Conservation (phyloP, 163 green algal genomes). For the Scenedesmus sp. region DNA sequence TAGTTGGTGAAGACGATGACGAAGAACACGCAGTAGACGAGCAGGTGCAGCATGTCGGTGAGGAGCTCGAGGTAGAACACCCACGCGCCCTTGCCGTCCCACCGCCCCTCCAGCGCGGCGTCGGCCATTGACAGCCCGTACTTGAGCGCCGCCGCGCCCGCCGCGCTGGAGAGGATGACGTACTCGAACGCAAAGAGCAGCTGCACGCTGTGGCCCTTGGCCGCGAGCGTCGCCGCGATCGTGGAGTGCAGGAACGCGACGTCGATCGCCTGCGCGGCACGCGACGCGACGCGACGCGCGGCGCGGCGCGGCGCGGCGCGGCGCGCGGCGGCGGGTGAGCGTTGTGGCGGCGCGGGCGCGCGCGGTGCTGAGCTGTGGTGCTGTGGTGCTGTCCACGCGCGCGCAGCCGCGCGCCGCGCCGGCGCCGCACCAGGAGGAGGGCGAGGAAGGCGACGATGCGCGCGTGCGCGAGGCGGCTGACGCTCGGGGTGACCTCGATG, state of each 20-base stretch:
- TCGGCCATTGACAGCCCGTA: conserved; percentile 87
- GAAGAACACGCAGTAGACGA: conserved; percentile 98
- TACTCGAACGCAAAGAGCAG: conserved; percentile 99
- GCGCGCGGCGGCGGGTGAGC: no score
- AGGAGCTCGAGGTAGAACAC: conserved; percentile 99
- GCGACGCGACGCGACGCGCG: no score
- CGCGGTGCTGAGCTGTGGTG: no score
- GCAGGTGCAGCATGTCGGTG: conserved; percentile 96
- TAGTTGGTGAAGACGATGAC: conserved; percentile 95
- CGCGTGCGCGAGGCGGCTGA: conserved; percentile 76
- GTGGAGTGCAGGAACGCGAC: conserved; percentile 84
- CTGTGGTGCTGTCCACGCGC: no score
- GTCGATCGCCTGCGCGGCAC: conserved; percentile 75
- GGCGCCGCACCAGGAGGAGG: conserved; percentile 76
- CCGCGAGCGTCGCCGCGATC: conserved; percentile 72
- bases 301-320: no score
- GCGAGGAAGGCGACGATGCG: conserved; percentile 84
- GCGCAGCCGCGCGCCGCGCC: neutral
- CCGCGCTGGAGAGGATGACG: conserved; percentile 74
- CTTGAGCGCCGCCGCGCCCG: conserved; percentile 83
- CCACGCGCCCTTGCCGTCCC: conserved; percentile 88
- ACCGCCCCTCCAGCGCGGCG: conserved; percentile 85
- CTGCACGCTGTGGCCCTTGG: conserved; percentile 81
- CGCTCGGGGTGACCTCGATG: conserved; percentile 90
- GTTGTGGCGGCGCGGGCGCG: no score